phyloP scores from a whole-genome alignment of 441 rosid genomes.

The Pelargonium myrrhifolium region DNA sequence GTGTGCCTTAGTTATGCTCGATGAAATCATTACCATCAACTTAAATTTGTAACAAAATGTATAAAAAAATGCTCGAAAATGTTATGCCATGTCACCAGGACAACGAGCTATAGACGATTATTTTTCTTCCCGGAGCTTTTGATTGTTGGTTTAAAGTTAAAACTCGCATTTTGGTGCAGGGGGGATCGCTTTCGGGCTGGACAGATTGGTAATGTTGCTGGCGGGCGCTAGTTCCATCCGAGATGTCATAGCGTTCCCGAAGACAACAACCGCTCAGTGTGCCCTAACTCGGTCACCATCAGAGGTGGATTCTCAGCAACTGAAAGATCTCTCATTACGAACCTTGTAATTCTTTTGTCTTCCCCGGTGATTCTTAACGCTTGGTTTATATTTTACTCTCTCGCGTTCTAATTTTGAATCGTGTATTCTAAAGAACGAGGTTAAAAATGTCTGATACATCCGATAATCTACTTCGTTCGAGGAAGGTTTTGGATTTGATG shows the following conservation, averaged over 20 bases:
- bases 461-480: too few species aligned
- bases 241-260: constrained; percentile 95
- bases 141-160: too few species aligned
- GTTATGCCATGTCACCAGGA: background rate
- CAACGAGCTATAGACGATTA: background rate
- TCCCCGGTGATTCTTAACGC: too few species aligned
- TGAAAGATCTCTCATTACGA: constrained; percentile 45
- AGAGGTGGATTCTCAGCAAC: constrained; percentile 76
- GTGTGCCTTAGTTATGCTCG: background rate
- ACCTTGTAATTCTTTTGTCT: background rate
- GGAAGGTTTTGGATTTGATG: too few species aligned
- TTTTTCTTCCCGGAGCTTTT: too few species aligned
- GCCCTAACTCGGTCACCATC: constrained; percentile 77
- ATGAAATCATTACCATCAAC: background rate
- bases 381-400: too few species aligned
- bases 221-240: constrained; percentile 69
- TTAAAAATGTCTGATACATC: too few species aligned
- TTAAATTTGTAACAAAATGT: too few species aligned
- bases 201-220: constrained; percentile 83
- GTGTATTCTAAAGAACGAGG: too few species aligned
- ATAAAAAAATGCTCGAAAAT: background rate
- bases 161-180: constrained; percentile 34
- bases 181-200: constrained; percentile 85
- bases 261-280: constrained; percentile 87
- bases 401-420: too few species aligned